Evolutionary conservation across 352 stramenopile species (phyloP).

Genomic region (Phytophthora citricola): DNA sequence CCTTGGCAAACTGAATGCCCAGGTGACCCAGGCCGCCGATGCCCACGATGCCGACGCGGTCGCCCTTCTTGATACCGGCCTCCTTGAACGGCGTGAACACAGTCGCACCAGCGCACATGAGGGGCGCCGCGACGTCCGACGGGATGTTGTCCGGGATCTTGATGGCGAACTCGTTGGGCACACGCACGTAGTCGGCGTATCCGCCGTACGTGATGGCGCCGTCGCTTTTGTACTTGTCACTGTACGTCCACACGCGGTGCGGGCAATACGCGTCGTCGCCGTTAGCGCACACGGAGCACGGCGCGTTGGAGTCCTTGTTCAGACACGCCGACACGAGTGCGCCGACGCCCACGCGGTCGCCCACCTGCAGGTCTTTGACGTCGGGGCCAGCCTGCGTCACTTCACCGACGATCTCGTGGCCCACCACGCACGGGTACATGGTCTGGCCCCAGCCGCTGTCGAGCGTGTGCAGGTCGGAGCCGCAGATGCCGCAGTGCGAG

Average conservation of each 20-base stretch:
- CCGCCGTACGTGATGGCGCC: constrained; percentile 53
- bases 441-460: constrained; percentile 34
- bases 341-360: constrained; percentile 27
- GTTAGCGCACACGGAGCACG: constrained; percentile 62
- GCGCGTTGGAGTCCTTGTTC: constrained; percentile 54
- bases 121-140: constrained; percentile 22
- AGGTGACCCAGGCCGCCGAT: constrained; percentile 90
- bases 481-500: constrained; percentile 33
- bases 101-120: constrained; percentile 24
- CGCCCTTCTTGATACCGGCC: constrained; percentile 48
- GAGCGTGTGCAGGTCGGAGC: constrained; percentile 30
- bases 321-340: constrained; percentile 50
- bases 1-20: constrained; percentile 82
- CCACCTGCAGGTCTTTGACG: constrained; percentile 24
- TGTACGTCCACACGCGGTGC: constrained; percentile 59
- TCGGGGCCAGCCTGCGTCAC: constrained; percentile 16
- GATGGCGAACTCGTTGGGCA: constrained; percentile 65
- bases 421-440: constrained; percentile 49
- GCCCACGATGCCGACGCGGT: constrained; percentile 77
- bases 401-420: constrained; percentile 50
- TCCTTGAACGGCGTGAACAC: constrained; percentile 48
- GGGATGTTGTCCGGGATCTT: constrained; percentile 32
- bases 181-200: constrained; percentile 78
- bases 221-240: constrained; percentile 43
- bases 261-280: constrained; percentile 71